Base-by-base conservation (phyloP, 2,329 filamentous ascomycete species). In the Arthroderma sp. region DNA sequence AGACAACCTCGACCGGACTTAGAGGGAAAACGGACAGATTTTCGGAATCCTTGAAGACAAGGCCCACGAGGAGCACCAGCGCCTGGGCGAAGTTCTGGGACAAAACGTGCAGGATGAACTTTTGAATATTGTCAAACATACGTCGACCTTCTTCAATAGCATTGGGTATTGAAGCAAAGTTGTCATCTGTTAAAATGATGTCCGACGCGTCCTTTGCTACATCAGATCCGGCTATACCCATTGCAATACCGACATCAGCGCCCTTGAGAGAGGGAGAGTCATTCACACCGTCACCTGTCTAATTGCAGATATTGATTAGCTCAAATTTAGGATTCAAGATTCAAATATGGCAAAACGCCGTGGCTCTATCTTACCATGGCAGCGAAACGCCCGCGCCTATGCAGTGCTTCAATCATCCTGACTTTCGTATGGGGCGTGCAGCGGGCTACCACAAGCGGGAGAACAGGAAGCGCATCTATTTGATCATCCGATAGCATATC, bases 51-150 rank as follows among this genome's bases (percentile, higher is more conserved):
- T 85, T 83, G 66, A 94, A 93, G 0, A 72, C 81, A 4, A 94
- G 77, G 44, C 86, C 86, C 32, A 85, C 79, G 27, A 94, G 78
- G 9, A 94, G 70, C 1, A 85, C 79, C 49, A 83, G 79, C 5
- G 88, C 87, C 58, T 93, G 82, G 32, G 83, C 85, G 36, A 93
- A 81, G 58, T 93, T 93, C 59, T 85, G 80, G 1, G 80, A 78
- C 33, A 91, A 72, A 30, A 89, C 66, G 59, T 86, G 85, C 36
- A 91, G 71, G 39, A 91, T 79, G 56, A 91, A 91, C 56, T 89
- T 89, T 58, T 91, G 83, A 50, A 91, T 87, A 55, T 91, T 91
- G 64, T 89, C 84, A 56, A 88, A 89, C 69, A 89, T 88, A 50
- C 85, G 77, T 2, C 85, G 78, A 29, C 85, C 85, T 63, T 89